Base-by-base conservation (phyloP, 805 yeast species). In the Lipomyces kockii region DNA sequence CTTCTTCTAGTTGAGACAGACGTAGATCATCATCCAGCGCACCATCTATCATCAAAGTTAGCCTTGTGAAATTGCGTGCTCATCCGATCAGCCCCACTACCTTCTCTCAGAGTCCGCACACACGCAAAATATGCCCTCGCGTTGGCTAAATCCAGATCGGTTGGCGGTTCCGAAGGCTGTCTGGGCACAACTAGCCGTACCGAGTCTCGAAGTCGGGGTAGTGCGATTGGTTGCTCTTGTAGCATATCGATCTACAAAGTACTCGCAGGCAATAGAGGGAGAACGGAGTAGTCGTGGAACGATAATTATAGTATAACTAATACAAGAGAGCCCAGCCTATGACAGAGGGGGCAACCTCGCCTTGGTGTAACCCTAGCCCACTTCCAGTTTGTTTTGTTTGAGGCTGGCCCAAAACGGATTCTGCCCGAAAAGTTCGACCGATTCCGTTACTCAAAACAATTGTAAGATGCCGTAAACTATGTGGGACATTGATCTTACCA, bases 161-260 rank as follows among this genome's bases (percentile, higher is more conserved):
- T 51, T 14, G 55, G 55, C 17, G 29, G 55, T 51, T 51, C 55
- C 29, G 55, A 51, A 12, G 55, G 55, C 55, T 51, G 55, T 20
- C 2, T 32, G 55, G 55, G 55, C 55, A 51, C 22, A 51, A 51
- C 55, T 22, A 51, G 32, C 12, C 0, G 29, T 20, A 20, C 29
- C 7, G 55, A 51, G 55, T 27, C 29, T 22, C 55, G 55, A 22
- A 51, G 55, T 51, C 55, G 27, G 32, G 55, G 54, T n/a, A 49
- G 20, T n/a, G 20, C 17, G 53, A 49, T 49, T 49, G 53, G 22
- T 22, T 3, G 53, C 53, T 49, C 53, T 2, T 49, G 20, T 49
- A 49, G 12, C 53, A 6, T 49, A 49, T n/a, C 12, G 53, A 49
- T 7, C 20, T 25, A 25, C 27, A 25, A 25, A 25, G 27, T 25